Evolutionary conservation across 2,329 filamentous ascomycete genomes (phyloP).

Genomic region (Colletotrichum lini): DNA sequence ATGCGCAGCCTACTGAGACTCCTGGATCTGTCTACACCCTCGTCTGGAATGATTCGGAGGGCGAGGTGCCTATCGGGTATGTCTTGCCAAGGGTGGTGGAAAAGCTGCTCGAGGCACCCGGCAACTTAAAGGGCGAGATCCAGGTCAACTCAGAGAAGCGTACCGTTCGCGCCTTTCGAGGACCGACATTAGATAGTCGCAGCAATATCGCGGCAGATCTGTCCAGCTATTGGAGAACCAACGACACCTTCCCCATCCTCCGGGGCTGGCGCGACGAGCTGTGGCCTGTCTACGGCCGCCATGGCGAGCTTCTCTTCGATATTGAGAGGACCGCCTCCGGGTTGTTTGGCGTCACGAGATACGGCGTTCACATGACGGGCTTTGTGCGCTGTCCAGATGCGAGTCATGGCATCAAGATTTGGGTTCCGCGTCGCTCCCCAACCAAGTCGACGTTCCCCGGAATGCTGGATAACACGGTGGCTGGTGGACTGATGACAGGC

Average conservation of each 20-base stretch:
- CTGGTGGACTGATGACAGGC: conserved; percentile 83
- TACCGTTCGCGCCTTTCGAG: conserved; percentile 75
- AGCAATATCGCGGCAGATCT: conserved; percentile 70
- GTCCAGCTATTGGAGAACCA: conserved; percentile 76
- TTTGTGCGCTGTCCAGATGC: conserved; percentile 67
- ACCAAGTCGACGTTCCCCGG: conserved; percentile 89
- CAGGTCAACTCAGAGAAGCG: conserved; percentile 70
- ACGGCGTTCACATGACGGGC: conserved; percentile 86
- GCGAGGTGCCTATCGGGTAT: conserved; percentile 75
- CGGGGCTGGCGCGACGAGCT: conserved; percentile 85
- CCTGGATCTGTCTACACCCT: conserved; percentile 77
- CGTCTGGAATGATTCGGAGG: conserved; percentile 73
- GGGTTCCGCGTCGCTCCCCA: conserved; percentile 83
- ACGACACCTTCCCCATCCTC: conserved; percentile 81
- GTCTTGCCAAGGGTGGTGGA: conserved; percentile 66
- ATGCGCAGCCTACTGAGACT: conserved; percentile 67
- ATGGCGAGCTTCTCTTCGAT: conserved; percentile 75
- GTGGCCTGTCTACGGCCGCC: conserved; percentile 82
- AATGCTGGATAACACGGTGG: conserved; percentile 97
- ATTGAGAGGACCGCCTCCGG: conserved; percentile 83
- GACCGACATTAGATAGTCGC: conserved; percentile 73
- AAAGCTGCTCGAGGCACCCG: conserved; percentile 63
- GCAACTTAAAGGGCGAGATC: conserved; percentile 70
- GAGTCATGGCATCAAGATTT: conserved; percentile 78
- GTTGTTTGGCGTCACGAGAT: conserved; percentile 82